Base-by-base conservation (phyloP, 129 eudicot genomes). In the Flaveria ramosissima region DNA sequence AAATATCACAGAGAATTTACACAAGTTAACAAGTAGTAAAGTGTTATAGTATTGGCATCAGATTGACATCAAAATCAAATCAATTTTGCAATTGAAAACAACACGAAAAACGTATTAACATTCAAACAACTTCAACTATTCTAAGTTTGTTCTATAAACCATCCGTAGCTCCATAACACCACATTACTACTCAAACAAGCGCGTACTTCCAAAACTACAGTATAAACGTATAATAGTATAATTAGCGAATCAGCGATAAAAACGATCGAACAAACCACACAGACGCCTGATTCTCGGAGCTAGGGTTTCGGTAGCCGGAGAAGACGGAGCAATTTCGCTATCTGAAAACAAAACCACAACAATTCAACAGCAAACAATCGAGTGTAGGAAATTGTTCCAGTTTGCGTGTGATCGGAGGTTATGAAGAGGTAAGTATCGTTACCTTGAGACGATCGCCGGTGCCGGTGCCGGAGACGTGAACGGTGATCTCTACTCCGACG, bases 251-350 rank as follows among this genome's bases (percentile, higher is more conserved):
- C 16, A 36, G 23, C 16, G 7, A 66, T 16, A 17, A 11, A 9
- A 56, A 60, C 9, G 19, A 24, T 2, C 50, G 7, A 3, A 41
- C 75, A 42, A 24, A 68, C 69, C 17, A 26, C 48, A 68, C 17
- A 68, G 42, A 42, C 30, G 75, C 30, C 69, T 24, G 43, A 70
- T 56, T 68, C 4, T 6, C 41, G 16, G 55, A 77, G 45, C 32
- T 77, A 68, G 81, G 81, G 81, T 77, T 77, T 68, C n/a, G 75
- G 48, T 41, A 32, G 26, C 15, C 68, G 36, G 16, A 3, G 41
- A 50, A 75, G 32, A 62, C 61, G 19, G 36, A 53, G 76, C 52
- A 50, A 55, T 55, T 11, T 46, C 26, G 62, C 27, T 74, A 24
- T 73, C 52, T 19, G 62, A 39, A 73, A 19, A 55, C 32, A 36